Conservation (phyloP, 495 filamentous ascomycete species). For the Penicillium egyptiacum region DNA sequence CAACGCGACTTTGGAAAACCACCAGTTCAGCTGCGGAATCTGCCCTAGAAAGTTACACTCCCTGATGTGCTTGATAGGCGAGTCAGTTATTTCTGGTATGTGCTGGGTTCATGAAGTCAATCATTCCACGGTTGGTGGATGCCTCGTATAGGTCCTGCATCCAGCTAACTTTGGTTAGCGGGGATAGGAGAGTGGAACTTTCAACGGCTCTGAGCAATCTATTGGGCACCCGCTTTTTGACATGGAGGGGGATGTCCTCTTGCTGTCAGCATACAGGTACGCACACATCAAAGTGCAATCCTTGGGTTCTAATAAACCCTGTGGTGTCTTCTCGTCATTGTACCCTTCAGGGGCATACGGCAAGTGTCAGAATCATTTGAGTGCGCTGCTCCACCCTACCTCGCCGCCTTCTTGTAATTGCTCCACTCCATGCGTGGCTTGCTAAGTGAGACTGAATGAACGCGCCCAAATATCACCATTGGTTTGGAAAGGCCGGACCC, state of each 20-base stretch:
- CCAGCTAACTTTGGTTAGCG: background rate
- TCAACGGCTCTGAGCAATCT: background rate
- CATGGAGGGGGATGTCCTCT: no score
- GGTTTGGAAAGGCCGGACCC: background rate
- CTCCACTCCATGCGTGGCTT: background rate
- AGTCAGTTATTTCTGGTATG: background rate
- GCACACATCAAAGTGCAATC: no score
- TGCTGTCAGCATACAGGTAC: no score
- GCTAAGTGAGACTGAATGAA: background rate
- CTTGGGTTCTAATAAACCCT: background rate
- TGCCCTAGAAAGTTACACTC: no score
- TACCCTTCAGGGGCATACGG: background rate
- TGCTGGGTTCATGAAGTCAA: background rate
- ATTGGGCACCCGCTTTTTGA: background rate
- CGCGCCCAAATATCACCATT: conserved; percentile 1
- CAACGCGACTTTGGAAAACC: no score
- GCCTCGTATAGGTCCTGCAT: conserved; percentile 2
- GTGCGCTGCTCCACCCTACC: background rate
- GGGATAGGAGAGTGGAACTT: background rate
- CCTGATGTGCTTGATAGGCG: background rate
- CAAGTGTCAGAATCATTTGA: background rate
- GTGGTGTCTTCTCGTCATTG: background rate
- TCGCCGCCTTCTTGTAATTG: background rate
- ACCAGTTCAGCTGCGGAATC: no score
- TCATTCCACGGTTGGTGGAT: background rate